phyloP scores from a whole-genome alignment of 768 basidiomycete genomes.

The Pleurotus pulmonarius region DNA sequence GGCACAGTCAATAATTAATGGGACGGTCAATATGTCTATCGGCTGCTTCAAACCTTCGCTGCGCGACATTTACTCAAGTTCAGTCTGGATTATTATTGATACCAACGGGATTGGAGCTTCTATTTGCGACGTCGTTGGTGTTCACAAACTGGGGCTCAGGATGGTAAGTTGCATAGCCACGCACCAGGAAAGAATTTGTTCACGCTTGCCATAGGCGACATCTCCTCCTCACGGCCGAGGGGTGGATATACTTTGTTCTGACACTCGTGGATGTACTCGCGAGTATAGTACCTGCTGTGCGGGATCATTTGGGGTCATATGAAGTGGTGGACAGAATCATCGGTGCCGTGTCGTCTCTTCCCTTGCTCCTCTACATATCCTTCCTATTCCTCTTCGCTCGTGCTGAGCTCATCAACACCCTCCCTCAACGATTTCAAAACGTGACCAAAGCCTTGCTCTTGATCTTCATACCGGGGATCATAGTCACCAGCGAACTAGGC shows the following conservation, averaged over 20 bases:
- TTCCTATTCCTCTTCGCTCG: conserved; percentile 60
- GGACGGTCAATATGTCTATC: conserved; percentile 61
- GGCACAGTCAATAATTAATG: conserved; percentile 27
- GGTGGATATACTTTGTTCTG: conserved; percentile 56
- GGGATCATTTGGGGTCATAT: conserved; percentile 41
- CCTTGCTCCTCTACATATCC: conserved; percentile 58
- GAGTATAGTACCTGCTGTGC: conserved; percentile 49
- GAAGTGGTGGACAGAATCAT: conserved; percentile 53
- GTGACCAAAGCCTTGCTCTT: conserved; percentile 43
- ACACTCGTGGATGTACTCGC: conserved; percentile 59
- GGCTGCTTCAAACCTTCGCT: conserved; percentile 67
- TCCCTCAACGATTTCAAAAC: conserved; percentile 47
- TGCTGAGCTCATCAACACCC: conserved; percentile 43
- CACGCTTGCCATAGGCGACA: conserved; percentile 37
- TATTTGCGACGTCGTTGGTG: conserved; percentile 54
- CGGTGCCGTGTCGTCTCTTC: conserved; percentile 65
- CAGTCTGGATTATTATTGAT: conserved; percentile 53
- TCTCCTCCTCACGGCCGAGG: conserved; percentile 59
- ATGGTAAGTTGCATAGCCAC: conserved; percentile 34
- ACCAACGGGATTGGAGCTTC: conserved; percentile 59
- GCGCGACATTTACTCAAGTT: conserved; percentile 43
- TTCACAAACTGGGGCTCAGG: conserved; percentile 43
- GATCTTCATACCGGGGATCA: conserved; percentile 51
- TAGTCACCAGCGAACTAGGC: conserved; percentile 54
- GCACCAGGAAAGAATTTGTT: neutral